Percentiles rank a stretch among this genome's conserved stretches.
These are phyloP conservation scores for Adansonia rubrostipa DNA, from an alignment of 441 rosid species.

Conservation along the genomic window DNA sequence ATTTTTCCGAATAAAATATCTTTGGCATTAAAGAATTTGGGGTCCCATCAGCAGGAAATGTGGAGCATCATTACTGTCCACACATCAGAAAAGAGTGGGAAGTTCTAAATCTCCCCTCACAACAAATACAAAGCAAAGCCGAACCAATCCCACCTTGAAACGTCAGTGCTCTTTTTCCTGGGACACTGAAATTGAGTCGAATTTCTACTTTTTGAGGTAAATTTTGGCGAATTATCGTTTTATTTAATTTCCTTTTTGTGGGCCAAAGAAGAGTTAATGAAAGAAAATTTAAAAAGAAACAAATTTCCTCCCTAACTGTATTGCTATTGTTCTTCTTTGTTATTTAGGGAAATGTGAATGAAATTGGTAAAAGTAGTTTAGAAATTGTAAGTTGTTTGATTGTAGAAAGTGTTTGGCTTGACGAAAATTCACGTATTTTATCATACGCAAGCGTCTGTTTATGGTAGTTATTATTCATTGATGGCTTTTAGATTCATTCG, in stretches of 20 bases:
- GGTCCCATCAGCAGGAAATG: slow-evolving; percentile 40
- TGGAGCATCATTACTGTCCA: slow-evolving; percentile 46
- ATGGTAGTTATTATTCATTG: not conserved
- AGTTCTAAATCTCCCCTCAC: slow-evolving; percentile 26
- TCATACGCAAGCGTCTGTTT: not conserved
- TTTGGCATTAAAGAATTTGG: not conserved
- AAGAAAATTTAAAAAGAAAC: too few relatives aligned
- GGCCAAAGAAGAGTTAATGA: too few relatives aligned
- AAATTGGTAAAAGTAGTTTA: not conserved
- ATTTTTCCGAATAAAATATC: not conserved
- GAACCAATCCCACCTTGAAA: slow-evolving; percentile 15
- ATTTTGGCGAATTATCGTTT: too few relatives aligned
- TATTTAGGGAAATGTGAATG: not conserved
- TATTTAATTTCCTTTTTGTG: too few relatives aligned
- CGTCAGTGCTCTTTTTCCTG: not conserved
- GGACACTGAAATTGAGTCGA: too few relatives aligned
- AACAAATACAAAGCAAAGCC: slow-evolving; percentile 28
- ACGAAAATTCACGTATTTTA: not conserved
- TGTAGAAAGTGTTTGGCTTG: not conserved
- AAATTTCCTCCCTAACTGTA: not conserved
- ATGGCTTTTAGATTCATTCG: not conserved
- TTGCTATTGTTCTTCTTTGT: not conserved
- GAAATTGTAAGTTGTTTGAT: not conserved
- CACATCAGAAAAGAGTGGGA: slow-evolving; percentile 32
- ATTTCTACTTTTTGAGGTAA: too few relatives aligned